Evolutionary conservation across 331 rosid species (phyloP).

Genomic region (Rhamnella rubrinervis): DNA sequence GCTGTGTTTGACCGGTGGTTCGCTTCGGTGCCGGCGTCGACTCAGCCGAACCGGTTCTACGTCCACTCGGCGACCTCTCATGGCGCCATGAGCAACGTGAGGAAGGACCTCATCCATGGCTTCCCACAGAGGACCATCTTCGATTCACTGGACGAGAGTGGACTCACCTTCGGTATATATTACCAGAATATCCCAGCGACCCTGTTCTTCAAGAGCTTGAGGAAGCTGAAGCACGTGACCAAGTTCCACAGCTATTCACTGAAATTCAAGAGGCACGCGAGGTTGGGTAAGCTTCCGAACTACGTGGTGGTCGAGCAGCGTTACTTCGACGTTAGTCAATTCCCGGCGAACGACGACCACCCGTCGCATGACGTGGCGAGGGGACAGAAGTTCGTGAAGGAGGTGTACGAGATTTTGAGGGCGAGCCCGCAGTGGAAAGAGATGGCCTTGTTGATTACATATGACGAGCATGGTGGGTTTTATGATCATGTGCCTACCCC

Average conservation of each 20-base stretch:
- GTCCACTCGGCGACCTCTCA: constrained; percentile 94
- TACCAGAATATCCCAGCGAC: constrained; percentile 95
- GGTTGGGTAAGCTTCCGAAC: constrained; percentile 74
- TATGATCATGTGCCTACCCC: constrained; percentile 95
- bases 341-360: constrained; percentile 94
- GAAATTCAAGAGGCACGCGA: constrained; percentile 69
- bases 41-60: constrained; percentile 93
- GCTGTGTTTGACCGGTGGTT: constrained; percentile 82
- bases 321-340: constrained; percentile 60
- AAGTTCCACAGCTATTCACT: constrained; percentile 60
- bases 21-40: constrained; percentile 85
- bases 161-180: constrained; percentile 62
- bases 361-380: constrained; percentile 89
- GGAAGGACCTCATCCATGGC: constrained; percentile 74
- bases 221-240: constrained; percentile 47
- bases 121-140: constrained; percentile 87
- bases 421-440: constrained; percentile 94
- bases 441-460: constrained; percentile 80
- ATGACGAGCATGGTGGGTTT: constrained; percentile 96
- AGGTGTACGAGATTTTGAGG: constrained; percentile 80
- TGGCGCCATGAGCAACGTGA: constrained; percentile 87
- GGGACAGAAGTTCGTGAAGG: constrained; percentile 90
- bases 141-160: constrained; percentile 75
- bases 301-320: constrained; percentile 85
- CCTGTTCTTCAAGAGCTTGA: constrained; percentile 64